Evolutionary conservation across 2,329 filamentous ascomycete species (phyloP).

Genomic region (Plenodomus lindquistii): DNA sequence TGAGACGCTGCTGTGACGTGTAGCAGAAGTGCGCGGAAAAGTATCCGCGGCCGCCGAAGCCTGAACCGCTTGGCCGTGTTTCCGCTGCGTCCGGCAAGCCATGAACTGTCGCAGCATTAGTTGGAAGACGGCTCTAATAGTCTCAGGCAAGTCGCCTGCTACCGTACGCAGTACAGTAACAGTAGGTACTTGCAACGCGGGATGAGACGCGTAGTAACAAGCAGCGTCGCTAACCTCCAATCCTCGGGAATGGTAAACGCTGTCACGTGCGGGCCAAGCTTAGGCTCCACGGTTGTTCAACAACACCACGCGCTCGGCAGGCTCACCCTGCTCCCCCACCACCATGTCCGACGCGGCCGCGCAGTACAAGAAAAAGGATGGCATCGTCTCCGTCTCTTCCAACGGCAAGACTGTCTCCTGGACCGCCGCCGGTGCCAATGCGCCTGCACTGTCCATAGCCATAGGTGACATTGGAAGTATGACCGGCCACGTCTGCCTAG

Average conservation of each 20-base stretch:
- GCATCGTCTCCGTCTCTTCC: constrained; percentile 72
- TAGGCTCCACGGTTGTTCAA: no score
- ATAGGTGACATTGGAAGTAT: constrained; percentile 81
- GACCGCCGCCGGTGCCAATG: constrained; percentile 69
- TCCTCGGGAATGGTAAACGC: constrained; percentile 2
- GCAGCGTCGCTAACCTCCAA: neutral
- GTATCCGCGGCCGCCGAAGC: neutral
- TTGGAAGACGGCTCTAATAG: neutral
- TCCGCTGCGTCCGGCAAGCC: no score
- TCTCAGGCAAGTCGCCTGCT: neutral
- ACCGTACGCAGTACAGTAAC: neutral
- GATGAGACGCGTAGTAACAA: neutral
- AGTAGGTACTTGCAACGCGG: neutral
- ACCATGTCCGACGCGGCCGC: constrained; percentile 45
- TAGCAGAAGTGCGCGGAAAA: neutral
- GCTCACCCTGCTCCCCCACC: constrained; percentile 14
- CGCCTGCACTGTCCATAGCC: constrained; percentile 69
- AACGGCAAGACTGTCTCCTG: constrained; percentile 79
- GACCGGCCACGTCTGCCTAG: constrained; percentile 45
- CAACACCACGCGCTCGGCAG: neutral
- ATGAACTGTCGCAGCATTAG: no score
- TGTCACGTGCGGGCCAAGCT: constrained; percentile 11
- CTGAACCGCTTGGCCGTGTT: neutral
- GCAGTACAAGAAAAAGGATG: constrained; percentile 95
- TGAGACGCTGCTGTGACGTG: neutral